phyloP scores from a whole-genome alignment of 148 eudicot species.

The Vaccinium macrocarpon region DNA sequence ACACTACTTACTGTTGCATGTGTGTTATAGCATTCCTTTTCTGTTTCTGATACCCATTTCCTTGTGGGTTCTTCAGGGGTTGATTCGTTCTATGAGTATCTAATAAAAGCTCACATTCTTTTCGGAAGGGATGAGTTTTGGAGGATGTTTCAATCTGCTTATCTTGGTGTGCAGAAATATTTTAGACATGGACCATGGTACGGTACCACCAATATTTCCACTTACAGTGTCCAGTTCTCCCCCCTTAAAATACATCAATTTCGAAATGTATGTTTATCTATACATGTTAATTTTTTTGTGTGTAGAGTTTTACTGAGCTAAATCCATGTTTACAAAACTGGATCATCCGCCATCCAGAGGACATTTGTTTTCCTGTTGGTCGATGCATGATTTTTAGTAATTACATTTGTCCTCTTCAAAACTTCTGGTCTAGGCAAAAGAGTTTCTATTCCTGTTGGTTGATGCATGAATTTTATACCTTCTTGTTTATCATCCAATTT shows the following conservation, averaged over 20 bases:
- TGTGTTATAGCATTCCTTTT: not conserved
- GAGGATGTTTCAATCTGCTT: conserved; percentile 98
- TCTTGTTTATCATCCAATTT: not conserved
- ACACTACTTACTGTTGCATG: not conserved
- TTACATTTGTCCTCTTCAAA: not conserved
- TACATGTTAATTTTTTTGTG: not conserved
- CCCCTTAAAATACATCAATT: not conserved
- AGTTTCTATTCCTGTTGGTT: not conserved
- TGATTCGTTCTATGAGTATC: conserved; percentile 94
- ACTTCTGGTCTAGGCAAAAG: not conserved
- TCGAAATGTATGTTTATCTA: not conserved
- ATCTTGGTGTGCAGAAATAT: conserved; percentile 85
- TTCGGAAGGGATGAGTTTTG: conserved; percentile 91
- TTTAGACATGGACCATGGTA: conserved; percentile 98
- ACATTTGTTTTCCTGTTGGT: no score
- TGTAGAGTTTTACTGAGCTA: not conserved
- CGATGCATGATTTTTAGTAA: not conserved
- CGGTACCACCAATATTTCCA: conserved; percentile 7
- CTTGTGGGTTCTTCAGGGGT: conserved; percentile 50
- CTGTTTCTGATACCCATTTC: conserved; percentile 11
- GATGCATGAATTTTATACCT: not conserved
- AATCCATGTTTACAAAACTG: not conserved
- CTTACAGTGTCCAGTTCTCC: not conserved
- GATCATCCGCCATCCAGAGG: conserved; percentile 3
- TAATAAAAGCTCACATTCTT: conserved; percentile 83